Base-by-base conservation (phyloP, 495 filamentous ascomycete species). In the Halenospora varia region DNA sequence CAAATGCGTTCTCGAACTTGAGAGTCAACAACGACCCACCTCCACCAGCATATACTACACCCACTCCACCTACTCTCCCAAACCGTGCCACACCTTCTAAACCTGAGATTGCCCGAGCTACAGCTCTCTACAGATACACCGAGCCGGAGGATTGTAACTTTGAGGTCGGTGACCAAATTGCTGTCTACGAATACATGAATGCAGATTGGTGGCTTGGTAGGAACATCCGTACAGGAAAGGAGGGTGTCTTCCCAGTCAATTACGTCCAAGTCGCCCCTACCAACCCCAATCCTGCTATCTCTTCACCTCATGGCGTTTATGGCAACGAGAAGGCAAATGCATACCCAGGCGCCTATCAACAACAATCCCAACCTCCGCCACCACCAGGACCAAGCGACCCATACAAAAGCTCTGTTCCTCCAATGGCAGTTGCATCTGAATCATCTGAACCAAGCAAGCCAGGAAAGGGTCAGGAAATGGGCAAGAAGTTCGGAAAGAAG, bases 121-220 rank as follows among this genome's bases (percentile, higher is more conserved):
- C 83, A 18, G 94, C 93, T 3, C 77, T 96, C 6, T 97, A 94
- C 73, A 81, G 81, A 58, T 98, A 96, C 75, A 79, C 83, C 25
- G 90, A 96, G 60, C 73, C 84, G 4, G 88, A 89, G 39, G 94
- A 97, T 69, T 76, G 92, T 53, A 80, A 79, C 1, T 80, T 98
- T 62, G 77, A 84, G 55, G 82, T 83, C 24, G 83, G 90, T 64
- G 92, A 96, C 71, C 77, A 80, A 20, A 76, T 98, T 61, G 79
- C 82, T 48, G 87, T 98, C 23, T 76, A 82, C 48, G 89, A 96
- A 68, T 90, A 96, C 72, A 90, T 95, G 84, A 97, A 97, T 63
- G 84, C 83, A 18, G 94, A 98, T 66, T 98, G 94, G 95, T 96
- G 91, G 91, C 85, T 88, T 74, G 94, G 94, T 53, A 82, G 82